Evolutionary conservation across 2,329 filamentous ascomycete genomes (phyloP), one percentile per base, ranked within the genome.

Genomic region (Neofusicoccum sp.): DNA sequence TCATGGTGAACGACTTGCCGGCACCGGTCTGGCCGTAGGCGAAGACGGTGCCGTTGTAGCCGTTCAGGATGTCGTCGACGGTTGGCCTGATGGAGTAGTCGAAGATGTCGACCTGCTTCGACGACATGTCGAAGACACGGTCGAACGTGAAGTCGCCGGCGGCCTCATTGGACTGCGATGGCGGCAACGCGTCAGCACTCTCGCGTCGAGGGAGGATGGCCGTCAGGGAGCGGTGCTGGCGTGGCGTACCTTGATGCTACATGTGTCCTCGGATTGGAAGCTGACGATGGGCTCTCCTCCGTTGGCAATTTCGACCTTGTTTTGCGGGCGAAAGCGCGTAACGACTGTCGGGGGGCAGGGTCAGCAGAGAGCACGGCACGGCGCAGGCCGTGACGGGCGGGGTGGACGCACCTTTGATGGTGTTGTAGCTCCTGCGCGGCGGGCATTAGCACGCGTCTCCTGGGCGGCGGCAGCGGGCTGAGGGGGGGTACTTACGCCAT

Each of bases 1-100:
- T 96, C 95, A 99, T 99, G 58, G 95, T 98, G 75, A 96, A 98
- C 24, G 95, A 98, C 82, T 99, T 99, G 82, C 95, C 95, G 11
- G 93, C 93, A 76, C 95, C 95, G 0, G 95, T 99, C 82, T 98
- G 95, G 66, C 95, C 95, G 75, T 99, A 99, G 65, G 95, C 95
- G 71, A 99, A 98, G 68, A 99, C 93, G 12, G 93, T 98, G 73
- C 93, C 95, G 80, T 99, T 99, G 85, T 99, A 99, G 66, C 95
- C 95, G 78, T 98, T 96, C 66, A 99, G 84, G 68, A 99, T 97
- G 75, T 98, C 95, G 79, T 98, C 93, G 68, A 99, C 95, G 20
- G 95, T 98, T 28, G 91, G 86, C 66, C 90, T 88, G 76, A 99
- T 98, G 43, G 95, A 98, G 80, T 95, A 99, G 78, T 98, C 91